Conservation (phyloP, 257 asterid genomes). For the Thymus mandschuricus region DNA sequence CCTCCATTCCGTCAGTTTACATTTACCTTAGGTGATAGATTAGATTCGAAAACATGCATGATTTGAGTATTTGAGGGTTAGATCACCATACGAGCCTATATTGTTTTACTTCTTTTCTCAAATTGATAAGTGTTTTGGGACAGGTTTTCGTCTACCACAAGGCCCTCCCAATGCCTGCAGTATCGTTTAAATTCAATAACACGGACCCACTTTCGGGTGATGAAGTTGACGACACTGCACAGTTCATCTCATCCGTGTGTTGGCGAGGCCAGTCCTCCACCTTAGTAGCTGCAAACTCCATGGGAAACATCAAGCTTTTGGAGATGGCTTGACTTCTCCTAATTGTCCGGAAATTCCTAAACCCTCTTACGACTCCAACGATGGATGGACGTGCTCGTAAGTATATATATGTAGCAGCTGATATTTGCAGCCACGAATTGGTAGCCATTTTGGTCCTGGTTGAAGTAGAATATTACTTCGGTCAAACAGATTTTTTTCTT, state of each 20-base stretch:
- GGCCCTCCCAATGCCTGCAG: slow-evolving; percentile 85
- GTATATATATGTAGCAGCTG: neutral
- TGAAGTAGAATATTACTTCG: slow-evolving; percentile 20
- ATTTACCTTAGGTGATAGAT: no score
- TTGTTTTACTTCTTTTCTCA: neutral
- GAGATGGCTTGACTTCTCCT: slow-evolving; percentile 70
- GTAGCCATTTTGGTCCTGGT: neutral
- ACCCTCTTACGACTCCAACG: no score
- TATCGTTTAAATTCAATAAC: slow-evolving; percentile 71
- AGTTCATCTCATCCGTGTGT: slow-evolving; percentile 90
- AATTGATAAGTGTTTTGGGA: neutral
- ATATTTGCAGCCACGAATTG: neutral
- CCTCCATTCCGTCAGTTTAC: no score
- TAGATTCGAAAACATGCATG: no score
- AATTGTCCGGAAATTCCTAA: neutral
- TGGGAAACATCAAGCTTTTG: slow-evolving; percentile 89
- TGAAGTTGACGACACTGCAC: slow-evolving; percentile 73
- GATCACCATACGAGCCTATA: no score
- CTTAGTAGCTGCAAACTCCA: slow-evolving; percentile 91
- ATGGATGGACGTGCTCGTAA: no score
- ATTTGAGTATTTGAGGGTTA: no score
- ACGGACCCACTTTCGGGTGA: slow-evolving; percentile 70
- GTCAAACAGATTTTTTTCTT: slow-evolving; percentile 34
- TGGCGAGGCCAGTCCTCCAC: slow-evolving; percentile 93
- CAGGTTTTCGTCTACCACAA: slow-evolving; percentile 94